Conservation (phyloP, 306 rosid species). For the Nissolia schottii region DNA sequence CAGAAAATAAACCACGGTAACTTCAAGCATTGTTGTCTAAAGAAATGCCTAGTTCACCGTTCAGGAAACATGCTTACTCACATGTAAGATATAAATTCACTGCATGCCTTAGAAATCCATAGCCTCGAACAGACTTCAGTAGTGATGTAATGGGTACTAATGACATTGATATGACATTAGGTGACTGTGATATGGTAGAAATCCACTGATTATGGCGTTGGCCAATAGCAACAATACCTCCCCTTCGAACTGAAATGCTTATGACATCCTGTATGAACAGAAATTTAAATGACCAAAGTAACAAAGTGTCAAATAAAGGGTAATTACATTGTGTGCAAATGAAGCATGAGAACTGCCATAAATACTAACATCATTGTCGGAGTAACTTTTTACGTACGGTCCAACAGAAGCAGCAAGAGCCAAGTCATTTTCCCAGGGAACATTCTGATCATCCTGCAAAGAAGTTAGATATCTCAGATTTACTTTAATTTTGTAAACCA, state of each 20-base stretch:
- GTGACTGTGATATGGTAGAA: conserved; percentile 70
- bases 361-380: conserved; percentile 64
- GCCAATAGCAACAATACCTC: conserved; percentile 53
- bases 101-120: conserved; percentile 69
- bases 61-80: conserved; percentile 24
- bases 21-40: neutral
- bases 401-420: too few relatives aligned
- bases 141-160: conserved; percentile 87
- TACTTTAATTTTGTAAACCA: neutral
- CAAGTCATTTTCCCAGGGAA: conserved; percentile 29
- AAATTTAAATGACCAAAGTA: neutral
- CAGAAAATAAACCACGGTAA: neutral
- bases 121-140: conserved; percentile 58
- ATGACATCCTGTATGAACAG: conserved; percentile 44
- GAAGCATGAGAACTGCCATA: neutral
- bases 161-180: conserved; percentile 72
- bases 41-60: neutral
- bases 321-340: neutral
- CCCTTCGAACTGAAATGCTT: conserved; percentile 61
- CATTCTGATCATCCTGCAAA: conserved; percentile 43
- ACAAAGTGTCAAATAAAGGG: neutral
- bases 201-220: conserved; percentile 79
- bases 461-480: neutral
- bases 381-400: conserved; percentile 38
- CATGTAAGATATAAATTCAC: conserved; percentile 60